These are phyloP conservation scores for Aspergillus pseudoterreus DNA, from an alignment of 2,329 filamentous ascomycete genomes.

Conservation along the genomic window DNA sequence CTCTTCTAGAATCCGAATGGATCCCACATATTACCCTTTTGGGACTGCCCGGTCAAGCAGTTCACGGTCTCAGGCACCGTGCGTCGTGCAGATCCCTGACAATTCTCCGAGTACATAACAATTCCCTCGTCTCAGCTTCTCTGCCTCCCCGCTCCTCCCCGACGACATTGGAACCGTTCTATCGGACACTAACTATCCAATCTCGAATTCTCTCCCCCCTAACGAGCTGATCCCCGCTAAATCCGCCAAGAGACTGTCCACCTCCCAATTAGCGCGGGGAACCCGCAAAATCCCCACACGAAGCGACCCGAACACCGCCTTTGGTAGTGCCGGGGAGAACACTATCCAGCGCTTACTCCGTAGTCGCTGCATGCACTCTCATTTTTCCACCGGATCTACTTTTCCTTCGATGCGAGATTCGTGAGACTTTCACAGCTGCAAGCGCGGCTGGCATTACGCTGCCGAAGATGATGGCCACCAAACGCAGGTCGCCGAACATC, in stretches of 20 bases:
- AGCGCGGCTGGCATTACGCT: slow-evolving; percentile 14
- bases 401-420: neutral
- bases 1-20: neutral
- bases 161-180: no score
- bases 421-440: neutral
- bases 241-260: neutral
- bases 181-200: no score
- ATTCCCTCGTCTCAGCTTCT: no score
- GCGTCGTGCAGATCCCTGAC: neutral
- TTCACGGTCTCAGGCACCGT: neutral
- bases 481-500: slow-evolving; percentile 26
- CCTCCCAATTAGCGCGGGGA: slow-evolving; percentile 13
- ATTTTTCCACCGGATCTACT: neutral
- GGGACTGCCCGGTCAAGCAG: neutral
- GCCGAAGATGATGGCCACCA: slow-evolving; percentile 19
- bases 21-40: neutral
- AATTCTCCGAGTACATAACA: no score
- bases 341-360: neutral
- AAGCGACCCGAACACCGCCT: slow-evolving; percentile 25
- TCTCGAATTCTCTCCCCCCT: neutral
- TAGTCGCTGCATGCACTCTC: neutral
- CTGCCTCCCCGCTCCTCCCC: no score
- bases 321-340: slow-evolving; percentile 11
- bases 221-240: neutral
- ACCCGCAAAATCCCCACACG: slow-evolving; percentile 19